A percentile compares a stretch with the other conserved stretches of the same genome.
Evolutionary conservation across 164 flowering plant genomes (phyloP).

Genomic region (Annona cherimola): DNA sequence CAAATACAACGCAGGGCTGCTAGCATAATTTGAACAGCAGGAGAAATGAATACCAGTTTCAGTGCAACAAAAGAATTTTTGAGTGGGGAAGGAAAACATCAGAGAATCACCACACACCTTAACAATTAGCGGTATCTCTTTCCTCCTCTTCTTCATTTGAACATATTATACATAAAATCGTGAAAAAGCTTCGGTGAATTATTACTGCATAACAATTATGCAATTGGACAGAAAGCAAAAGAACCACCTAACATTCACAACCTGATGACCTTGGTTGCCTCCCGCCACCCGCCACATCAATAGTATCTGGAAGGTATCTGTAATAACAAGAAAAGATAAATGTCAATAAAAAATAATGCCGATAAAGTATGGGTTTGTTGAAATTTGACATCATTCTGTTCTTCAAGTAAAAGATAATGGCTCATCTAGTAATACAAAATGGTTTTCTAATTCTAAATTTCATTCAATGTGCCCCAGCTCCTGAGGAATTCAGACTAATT

Average conservation of each 20-base stretch:
- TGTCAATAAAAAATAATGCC: not conserved
- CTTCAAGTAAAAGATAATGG: no score
- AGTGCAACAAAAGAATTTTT: slow-evolving; percentile 2
- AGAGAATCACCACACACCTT: not conserved
- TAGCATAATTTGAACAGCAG: not conserved
- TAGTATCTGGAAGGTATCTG: slow-evolving; percentile 75
- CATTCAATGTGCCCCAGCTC: no score
- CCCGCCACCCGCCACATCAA: slow-evolving; percentile 52
- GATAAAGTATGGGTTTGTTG: no score
- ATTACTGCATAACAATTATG: slow-evolving; percentile 2
- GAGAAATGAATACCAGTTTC: not conserved
- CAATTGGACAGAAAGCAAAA: not conserved
- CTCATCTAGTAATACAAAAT: no score
- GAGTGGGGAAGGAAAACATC: not conserved
- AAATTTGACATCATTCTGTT: no score
- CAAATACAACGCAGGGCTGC: no score
- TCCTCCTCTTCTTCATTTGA: not conserved
- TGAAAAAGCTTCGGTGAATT: slow-evolving; percentile 1
- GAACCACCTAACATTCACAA: slow-evolving; percentile 43
- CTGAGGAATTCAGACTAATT: no score
- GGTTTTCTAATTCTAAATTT: no score
- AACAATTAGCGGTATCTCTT: not conserved
- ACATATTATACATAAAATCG: not conserved
- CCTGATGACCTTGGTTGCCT: slow-evolving; percentile 56
- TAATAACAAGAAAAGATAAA: slow-evolving; percentile 1